Evolutionary conservation across 306 rosid species (phyloP).

Genomic region (Corylus americana): DNA sequence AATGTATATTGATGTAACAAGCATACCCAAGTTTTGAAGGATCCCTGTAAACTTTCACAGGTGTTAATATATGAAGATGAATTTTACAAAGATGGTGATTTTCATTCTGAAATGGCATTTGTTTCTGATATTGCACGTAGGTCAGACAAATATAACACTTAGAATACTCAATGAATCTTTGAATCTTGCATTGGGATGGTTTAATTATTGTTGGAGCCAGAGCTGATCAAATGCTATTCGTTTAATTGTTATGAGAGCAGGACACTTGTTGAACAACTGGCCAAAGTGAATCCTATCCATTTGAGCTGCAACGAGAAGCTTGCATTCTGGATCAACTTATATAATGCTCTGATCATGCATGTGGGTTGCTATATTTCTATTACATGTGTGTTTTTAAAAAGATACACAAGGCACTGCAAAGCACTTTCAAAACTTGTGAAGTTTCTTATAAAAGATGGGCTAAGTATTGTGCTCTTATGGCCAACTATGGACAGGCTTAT

Average conservation of each 20-base stretch:
- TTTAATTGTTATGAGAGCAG: constrained; percentile 38
- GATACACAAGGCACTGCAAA: constrained; percentile 1
- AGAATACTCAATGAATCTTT: not conserved
- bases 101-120: not conserved
- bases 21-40: not conserved
- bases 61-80: not conserved
- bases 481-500: constrained; percentile 53
- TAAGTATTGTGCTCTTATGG: not conserved
- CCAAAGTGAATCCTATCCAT: constrained; percentile 65
- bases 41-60: not conserved
- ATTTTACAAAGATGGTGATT: not conserved
- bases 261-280: constrained; percentile 74
- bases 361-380: constrained; percentile 38
- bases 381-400: not conserved
- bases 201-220: constrained; percentile 2
- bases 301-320: constrained; percentile 62
- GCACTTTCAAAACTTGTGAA: not conserved
- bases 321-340: constrained; percentile 78
- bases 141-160: not conserved
- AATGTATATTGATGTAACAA: not conserved
- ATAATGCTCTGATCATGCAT: constrained; percentile 78
- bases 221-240: constrained; percentile 3
- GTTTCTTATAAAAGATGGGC: not conserved
- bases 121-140: not conserved
- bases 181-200: not conserved